Conservation (phyloP, 805 yeast species). For the Brettanomyces nanus region DNA sequence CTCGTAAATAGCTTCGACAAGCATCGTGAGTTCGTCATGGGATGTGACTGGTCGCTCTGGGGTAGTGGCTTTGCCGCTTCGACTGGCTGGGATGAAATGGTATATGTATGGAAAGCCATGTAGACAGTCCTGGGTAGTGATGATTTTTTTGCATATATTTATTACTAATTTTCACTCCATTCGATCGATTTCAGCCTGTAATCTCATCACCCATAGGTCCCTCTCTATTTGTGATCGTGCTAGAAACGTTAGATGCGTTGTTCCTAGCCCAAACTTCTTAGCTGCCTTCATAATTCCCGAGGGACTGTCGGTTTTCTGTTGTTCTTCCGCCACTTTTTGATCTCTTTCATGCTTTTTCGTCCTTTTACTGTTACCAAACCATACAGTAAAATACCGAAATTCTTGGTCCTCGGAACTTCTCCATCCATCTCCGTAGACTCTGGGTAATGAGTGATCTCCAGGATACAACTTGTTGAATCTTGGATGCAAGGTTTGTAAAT, state of each 20-base stretch:
- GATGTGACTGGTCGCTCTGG: conserved; percentile 95
- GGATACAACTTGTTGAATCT: conserved; percentile 39
- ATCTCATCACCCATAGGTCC: conserved; percentile 66
- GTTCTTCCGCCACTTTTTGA: not conserved
- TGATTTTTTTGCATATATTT: conserved; percentile 14
- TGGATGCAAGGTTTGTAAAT: conserved; percentile 33
- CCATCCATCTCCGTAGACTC: conserved; percentile 80
- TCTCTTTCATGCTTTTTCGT: conserved; percentile 18
- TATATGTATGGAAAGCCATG: conserved; percentile 72
- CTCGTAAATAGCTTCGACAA: conserved; percentile 49
- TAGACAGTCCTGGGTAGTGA: no score
- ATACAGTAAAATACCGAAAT: conserved; percentile 71
- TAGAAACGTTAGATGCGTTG: conserved; percentile 50
- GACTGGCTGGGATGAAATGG: conserved; percentile 95
- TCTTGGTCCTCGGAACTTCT: conserved; percentile 68
- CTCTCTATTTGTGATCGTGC: conserved; percentile 76
- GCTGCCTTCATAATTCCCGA: not conserved
- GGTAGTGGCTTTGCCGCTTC: conserved; percentile 95
- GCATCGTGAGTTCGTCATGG: conserved; percentile 87
- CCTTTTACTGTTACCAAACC: conserved; percentile 65
- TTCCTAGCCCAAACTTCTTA: not conserved
- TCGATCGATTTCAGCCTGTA: conserved; percentile 35
- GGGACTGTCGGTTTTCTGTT: not conserved
- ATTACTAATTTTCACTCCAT: not conserved
- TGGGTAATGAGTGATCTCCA: conserved; percentile 53